Evolutionary conservation across 345 rosid species (phyloP), one percentile per base, ranked within the genome.

Genomic region (Dipteronia sinensis): DNA sequence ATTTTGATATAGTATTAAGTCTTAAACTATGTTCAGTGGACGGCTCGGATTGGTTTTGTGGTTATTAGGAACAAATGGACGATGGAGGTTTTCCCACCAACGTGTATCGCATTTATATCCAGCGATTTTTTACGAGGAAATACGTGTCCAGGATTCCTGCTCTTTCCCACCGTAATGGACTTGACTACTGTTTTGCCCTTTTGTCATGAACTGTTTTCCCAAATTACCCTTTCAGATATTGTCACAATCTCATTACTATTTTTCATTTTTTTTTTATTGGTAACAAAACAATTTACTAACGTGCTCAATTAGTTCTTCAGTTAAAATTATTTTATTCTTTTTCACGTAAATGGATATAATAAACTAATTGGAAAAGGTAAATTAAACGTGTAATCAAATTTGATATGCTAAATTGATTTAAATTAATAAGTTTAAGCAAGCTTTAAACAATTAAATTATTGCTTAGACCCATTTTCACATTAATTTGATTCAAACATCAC

Each of bases 211-310:
- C 19, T 0, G 0, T 10, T 31, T 47, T 66, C 34, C 78, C 55
- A 66, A 75, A 51, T 34, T 66, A 55, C 78, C 78, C 78, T 75
- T 66, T 38, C 5, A 13, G 1, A 69, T 12, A 47, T 20, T 15
- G 15, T 3, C 6, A 15, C 0, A 51, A n/a, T 51, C 56, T 15
- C 56, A 15, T 51, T 51, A 47, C 34, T 13, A 12, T 0, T 47
- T 47, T 15, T 47, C 16, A 31, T 12, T 47, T 47, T 1, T 11
- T 47, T 47, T 11, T 47, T 11, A 10, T 11, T 47, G 53, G 53
- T 47, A 47, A 13, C 53, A 47, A 13, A 47, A 17, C 16, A 47
- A 10, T 47, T 47, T 12, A 47, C 53, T 15, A 47, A 47, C 16
- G 53, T 47, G 53, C 16, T 47, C 53, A 13, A 40, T 47, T 11